Evolutionary conservation across 2,329 filamentous ascomycete genomes (phyloP), one percentile per base, ranked within the genome.

Genomic region (Chalara sp.): DNA sequence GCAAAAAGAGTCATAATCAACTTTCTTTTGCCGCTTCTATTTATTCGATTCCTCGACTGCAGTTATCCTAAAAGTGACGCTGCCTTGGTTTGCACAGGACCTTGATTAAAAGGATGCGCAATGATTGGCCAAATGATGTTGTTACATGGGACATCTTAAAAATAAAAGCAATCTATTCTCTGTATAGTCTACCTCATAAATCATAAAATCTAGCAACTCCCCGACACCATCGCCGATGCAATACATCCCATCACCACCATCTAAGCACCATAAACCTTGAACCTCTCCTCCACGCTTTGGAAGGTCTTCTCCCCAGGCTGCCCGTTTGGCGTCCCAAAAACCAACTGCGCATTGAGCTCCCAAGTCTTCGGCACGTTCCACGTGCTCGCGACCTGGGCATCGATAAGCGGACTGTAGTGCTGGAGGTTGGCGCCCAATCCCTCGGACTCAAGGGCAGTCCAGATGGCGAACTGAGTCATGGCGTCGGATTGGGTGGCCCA

Each of bases 331-430:
- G 65, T 80, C 57, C 89, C 89, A 69, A 96, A 93, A 62, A 95
- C 89, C 58, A 96, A 74, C 77, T 95, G 89, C 29, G 87, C 84
- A 65, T 84, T 81, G 57, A 95, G 78, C 64, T 80, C 80, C 89
- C 90, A 96, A 61, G 78, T 77, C 13, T 71, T 63, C 42, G 87
- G 86, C 32, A 95, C 61, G 51, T 77, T 76, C 86, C 88, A 96
- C 60, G 81, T 73, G 55, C 70, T 49, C 43, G 77, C 71, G 48
- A 90, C 85, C 72, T 83, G 81, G 58, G 77, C 75, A 71, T 95
- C 86, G 60, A 95, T 81, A 52, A 96, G 70, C 21, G 89, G 89
- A 79, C 89, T 93, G 77, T 95, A 95, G 75, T 96, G 90, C 77
- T 96, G 90, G 48, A 96, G 78, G 76, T 91, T 95, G 66, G 85